These are phyloP conservation scores for Amanita exitialis DNA, from an alignment of 768 basidiomycete species.

Conservation along the genomic window DNA sequence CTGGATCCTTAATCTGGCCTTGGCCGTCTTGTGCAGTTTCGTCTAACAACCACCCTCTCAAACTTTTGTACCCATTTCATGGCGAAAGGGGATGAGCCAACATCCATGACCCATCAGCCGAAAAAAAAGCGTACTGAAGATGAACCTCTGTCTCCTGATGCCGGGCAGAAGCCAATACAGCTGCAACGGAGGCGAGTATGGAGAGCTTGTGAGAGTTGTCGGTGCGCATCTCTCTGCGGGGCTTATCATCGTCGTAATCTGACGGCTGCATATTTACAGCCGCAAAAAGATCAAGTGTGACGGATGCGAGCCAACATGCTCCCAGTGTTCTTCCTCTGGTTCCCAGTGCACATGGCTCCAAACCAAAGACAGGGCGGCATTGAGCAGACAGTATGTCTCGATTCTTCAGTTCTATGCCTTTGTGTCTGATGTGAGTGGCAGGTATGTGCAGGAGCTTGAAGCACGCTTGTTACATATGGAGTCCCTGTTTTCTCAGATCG, in stretches of 20 bases:
- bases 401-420: conserved; percentile 1
- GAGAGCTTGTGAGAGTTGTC: conserved; percentile 86
- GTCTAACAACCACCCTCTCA: conserved; percentile 10
- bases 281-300: conserved; percentile 94
- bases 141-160: conserved; percentile 46
- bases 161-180: conserved; percentile 60
- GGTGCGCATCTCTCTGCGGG: conserved; percentile 35
- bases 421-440: conserved; percentile 18
- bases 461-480: conserved; percentile 85
- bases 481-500: conserved; percentile 71
- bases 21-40: conserved; percentile 4
- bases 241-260: conserved; percentile 12
- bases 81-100: conserved; percentile 33
- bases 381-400: conserved; percentile 74
- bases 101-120: conserved; percentile 26
- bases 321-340: conserved; percentile 66
- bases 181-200: conserved; percentile 76
- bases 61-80: conserved; percentile 19
- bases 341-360: conserved; percentile 85
- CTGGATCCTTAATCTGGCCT: not conserved
- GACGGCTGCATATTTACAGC: conserved; percentile 25
- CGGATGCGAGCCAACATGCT: conserved; percentile 78
- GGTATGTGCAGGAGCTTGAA: conserved; percentile 89
- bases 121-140: conserved; percentile 73
- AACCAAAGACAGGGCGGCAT: conserved; percentile 83